These are phyloP conservation scores for Coemansia sp. DNA, from an alignment of 192 early-diverging fungal genomes.

Conservation along the genomic window DNA sequence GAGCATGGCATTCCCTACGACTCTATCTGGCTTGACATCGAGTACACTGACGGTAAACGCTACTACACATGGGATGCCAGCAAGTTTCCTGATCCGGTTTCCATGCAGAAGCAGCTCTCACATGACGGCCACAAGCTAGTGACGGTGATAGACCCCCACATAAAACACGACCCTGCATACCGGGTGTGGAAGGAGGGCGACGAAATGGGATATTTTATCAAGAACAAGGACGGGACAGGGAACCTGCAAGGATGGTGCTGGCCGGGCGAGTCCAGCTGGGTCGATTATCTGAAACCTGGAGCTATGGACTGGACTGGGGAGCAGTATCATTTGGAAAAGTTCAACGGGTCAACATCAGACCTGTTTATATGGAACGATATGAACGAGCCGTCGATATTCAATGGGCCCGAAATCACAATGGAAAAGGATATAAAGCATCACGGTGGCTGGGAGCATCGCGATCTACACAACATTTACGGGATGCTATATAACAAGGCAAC, in stretches of 20 bases:
- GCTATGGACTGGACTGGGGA: slow-evolving; percentile 80
- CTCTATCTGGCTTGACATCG: slow-evolving; percentile 99
- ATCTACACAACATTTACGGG: slow-evolving; percentile 94
- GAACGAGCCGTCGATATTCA: slow-evolving; percentile 99
- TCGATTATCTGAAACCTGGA: slow-evolving; percentile 84
- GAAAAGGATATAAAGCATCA: slow-evolving; percentile 90
- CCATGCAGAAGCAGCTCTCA: slow-evolving; percentile 80
- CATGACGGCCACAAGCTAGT: slow-evolving; percentile 82
- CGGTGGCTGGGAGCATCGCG: slow-evolving; percentile 89
- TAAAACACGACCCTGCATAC: slow-evolving; percentile 84
- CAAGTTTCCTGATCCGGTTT: slow-evolving; percentile 87
- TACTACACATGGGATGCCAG: slow-evolving; percentile 96
- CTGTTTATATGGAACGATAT: slow-evolving; percentile 99
- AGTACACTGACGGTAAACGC: slow-evolving; percentile 97
- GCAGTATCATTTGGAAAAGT: slow-evolving; percentile 77
- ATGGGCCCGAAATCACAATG: slow-evolving; percentile 96
- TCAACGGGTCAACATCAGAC: slow-evolving; percentile 76
- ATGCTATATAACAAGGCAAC: slow-evolving; percentile 87
- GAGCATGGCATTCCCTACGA: slow-evolving; percentile 92
- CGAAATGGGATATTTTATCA: slow-evolving; percentile 75
- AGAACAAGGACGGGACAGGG: slow-evolving; percentile 64
- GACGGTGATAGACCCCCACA: slow-evolving; percentile 95
- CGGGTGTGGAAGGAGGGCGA: slow-evolving; percentile 77
- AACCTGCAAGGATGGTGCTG: slow-evolving; percentile 98
- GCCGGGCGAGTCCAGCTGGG: slow-evolving; percentile 92